Evolutionary conservation across 768 basidiomycete genomes (phyloP).

Genomic region (Boletus subcaerulescens): DNA sequence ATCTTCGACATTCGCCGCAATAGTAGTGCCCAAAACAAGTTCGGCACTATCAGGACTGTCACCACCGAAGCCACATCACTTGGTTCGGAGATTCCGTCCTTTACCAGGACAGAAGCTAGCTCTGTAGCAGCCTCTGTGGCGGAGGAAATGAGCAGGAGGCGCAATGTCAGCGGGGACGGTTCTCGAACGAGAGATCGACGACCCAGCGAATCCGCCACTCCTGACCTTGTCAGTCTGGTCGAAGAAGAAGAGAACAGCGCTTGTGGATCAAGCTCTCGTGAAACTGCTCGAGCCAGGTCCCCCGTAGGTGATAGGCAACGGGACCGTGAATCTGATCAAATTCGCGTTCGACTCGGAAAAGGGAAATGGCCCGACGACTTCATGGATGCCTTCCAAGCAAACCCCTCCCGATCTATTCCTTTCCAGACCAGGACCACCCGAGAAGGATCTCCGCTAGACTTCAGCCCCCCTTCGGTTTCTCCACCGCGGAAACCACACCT

Average conservation of each 20-base stretch:
- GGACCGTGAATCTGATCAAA: constrained; percentile 30
- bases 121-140: constrained; percentile 49
- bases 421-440: constrained; percentile 19
- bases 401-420: constrained; percentile 32
- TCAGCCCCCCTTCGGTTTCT: constrained; percentile 42
- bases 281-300: constrained; percentile 23
- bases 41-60: constrained; percentile 77
- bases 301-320: constrained; percentile 19
- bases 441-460: constrained; percentile 16
- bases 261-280: constrained; percentile 45
- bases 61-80: constrained; percentile 78
- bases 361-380: constrained; percentile 87
- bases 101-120: constrained; percentile 64
- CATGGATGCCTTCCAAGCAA: constrained; percentile 51
- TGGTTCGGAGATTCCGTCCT: constrained; percentile 56
- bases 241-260: constrained; percentile 64
- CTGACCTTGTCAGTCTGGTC: constrained; percentile 64
- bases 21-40: constrained; percentile 52
- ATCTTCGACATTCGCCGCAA: constrained; percentile 52
- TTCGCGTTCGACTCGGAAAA: constrained; percentile 59
- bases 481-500: constrained; percentile 57
- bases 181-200: constrained; percentile 51
- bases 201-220: constrained; percentile 57
- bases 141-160: constrained; percentile 40
- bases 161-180: constrained; percentile 24